A percentile compares a stretch with the other conserved stretches of the same genome.
Evolutionary conservation across 2,329 filamentous ascomycete genomes (phyloP).

Genomic region (Fusarium sp.): DNA sequence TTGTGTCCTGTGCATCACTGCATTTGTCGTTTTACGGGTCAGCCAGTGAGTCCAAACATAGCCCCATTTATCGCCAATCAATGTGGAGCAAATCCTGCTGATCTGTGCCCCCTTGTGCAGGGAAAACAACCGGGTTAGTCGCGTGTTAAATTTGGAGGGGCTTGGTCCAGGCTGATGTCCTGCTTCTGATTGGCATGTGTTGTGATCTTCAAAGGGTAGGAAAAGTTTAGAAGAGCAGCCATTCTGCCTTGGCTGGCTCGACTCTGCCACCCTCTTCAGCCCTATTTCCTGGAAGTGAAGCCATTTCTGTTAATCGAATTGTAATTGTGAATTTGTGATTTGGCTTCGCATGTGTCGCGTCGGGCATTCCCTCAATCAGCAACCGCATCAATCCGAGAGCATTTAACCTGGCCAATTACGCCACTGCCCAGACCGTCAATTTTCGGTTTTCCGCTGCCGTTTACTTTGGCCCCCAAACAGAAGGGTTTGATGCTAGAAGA

Average conservation of each 20-base stretch:
- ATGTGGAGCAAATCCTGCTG: neutral
- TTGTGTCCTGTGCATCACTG: neutral
- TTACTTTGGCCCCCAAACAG: neutral
- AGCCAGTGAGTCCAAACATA: neutral
- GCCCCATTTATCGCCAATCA: neutral
- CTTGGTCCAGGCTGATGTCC: neutral
- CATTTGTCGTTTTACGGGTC: neutral
- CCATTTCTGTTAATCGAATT: neutral
- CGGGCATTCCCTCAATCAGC: neutral
- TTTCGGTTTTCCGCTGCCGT: neutral
- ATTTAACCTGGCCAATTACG: neutral
- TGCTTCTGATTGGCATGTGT: neutral
- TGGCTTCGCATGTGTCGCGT: neutral
- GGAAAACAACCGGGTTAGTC: neutral
- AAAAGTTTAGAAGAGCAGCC: neutral
- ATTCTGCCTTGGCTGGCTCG: neutral
- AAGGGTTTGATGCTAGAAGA: neutral
- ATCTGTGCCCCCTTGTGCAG: neutral
- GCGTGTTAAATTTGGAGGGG: constrained; percentile 5
- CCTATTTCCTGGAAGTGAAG: neutral
- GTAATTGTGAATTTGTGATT: neutral
- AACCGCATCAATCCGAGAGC: neutral
- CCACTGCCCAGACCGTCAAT: neutral
- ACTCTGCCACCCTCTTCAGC: neutral
- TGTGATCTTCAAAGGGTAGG: neutral